Evolutionary conservation across 306 rosid genomes (phyloP), one percentile per base, ranked within the genome.

Genomic region (Cucumis melo): DNA sequence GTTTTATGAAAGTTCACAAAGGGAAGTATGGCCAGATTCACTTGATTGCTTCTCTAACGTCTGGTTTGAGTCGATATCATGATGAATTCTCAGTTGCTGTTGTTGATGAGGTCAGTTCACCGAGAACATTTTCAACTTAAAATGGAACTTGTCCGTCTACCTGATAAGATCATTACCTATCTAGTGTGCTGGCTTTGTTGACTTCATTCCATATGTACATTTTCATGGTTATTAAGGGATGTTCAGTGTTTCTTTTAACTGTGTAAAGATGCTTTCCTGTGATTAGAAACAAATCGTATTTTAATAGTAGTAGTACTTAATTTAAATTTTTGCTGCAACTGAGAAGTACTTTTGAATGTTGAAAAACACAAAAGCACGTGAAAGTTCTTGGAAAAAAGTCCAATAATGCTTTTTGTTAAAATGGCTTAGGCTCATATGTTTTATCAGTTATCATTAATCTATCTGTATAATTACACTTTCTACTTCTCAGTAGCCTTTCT

Each of bases 11-110:
- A 87, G 93, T 95, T 82, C 88, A 95, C 78, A 95, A 85, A 82
- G 99, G 99, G 82, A 95, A 92, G 87, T 95, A 95, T 85, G 98
- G 98, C 78, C 99, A 95, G 85, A 95, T 95, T 82, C 98, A 95
- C 78, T 85, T 95, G 82, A 73, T 92, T 78, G 98, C 99, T 68
- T 95, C 99, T 83, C 98, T 95, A 77, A 93, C 97, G 74, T 96
- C 98, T 60, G 99, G 97, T 74, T 86, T 95, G 89, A 95, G 97
- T 84, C 98, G 99, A 75, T 92, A 90, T 79, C 99, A 95, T 85
- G 98, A 95, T 80, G 98, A 89, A 78, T 95, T 95, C 85, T 88
- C 97, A 13, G 93, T 95, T 27, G 94, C 99, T 74, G 91, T 95
- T 76, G 99, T 95, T 74, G 99, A 95, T 8, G 99, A 95, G 99